Evolutionary conservation across 2,329 filamentous ascomycete species (phyloP).

Genomic region (Diatrype stigma): DNA sequence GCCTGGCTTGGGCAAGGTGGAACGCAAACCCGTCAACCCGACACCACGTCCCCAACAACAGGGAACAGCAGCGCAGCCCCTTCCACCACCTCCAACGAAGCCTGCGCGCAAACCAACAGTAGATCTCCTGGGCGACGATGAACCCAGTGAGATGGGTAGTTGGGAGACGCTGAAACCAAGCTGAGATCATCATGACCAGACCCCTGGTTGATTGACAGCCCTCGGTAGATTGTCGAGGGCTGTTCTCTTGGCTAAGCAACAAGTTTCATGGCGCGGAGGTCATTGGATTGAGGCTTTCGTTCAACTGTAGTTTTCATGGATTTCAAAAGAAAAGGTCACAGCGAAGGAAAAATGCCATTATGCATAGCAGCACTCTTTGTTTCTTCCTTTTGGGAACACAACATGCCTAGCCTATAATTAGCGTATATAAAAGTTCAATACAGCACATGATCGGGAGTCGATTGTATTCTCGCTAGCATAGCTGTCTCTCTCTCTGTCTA

Average conservation of each 20-base stretch:
- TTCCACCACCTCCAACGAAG: constrained; percentile 30
- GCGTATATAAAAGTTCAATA: no score
- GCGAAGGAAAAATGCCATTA: no score
- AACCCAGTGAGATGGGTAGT: constrained; percentile 41
- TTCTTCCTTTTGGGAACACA: no score
- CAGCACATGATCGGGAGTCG: no score
- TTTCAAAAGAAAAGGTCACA: no score
- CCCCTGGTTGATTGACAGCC: constrained; percentile 15
- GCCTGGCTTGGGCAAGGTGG: constrained; percentile 22
- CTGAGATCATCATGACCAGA: constrained; percentile 22
- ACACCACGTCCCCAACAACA: constrained; percentile 20
- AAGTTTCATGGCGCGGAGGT: neutral
- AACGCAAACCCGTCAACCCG: constrained; percentile 26
- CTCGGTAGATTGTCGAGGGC: constrained; percentile 6
- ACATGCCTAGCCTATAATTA: no score
- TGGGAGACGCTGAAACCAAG: constrained; percentile 55
- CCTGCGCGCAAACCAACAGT: constrained; percentile 29
- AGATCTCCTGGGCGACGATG: constrained; percentile 45
- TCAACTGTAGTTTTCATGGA: no score
- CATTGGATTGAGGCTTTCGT: neutral
- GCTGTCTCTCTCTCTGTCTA: no score
- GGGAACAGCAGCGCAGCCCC: constrained; percentile 18
- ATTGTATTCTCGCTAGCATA: no score
- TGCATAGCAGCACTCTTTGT: no score
- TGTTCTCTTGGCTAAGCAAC: neutral